Base-by-base conservation (phyloP, 495 filamentous ascomycete species). In the Parachaetomium inaequale region DNA sequence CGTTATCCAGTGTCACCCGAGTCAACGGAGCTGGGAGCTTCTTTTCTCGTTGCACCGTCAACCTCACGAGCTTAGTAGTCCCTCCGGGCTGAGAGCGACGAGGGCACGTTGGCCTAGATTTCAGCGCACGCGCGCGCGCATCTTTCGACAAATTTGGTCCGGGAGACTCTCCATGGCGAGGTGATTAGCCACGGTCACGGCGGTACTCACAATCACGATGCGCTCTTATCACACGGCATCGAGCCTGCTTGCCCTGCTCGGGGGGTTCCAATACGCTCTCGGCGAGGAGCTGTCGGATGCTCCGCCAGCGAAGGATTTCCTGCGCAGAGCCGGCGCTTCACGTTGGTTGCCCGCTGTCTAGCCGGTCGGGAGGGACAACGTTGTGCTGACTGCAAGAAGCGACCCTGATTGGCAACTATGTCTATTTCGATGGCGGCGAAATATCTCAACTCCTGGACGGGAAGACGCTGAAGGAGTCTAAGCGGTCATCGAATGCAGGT, bases 391-490 rank as follows among this genome's bases (percentile, higher is more conserved):
- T 8, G 8, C 11, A 7, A 5, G 49, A 8, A 60, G 66, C 36
- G 8, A 59, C 66, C 14, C 59, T 68, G 0, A 56, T 68, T 10
- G 66, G 66, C 23, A 31, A 68, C 40, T 65, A 68, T 19, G 63
- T 68, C 0, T 68, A 68, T 19, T 14, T 68, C 3, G 66, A 68
- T 11, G 66, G 66, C 2, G 66, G 66, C 3, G 59, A 68, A n/a
- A n/a, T 68, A 0, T n/a, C 50, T 4, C 66, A 68, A 7, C 4
- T 65, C 12, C 5, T 55, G 7, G 38, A 68, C 7, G 55, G 55
- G 15, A n/a, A 55, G 2, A 15, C 14, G 15, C 49, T 26, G 1
- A 23, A 11, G 21, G 10, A 21, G 21, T 3, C 52, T 42, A 10
- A 28, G 12, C 36, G 36, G 36, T 12, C 12, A 15, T 55, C 52